phyloP scores from a whole-genome alignment of 371 early-diverging fungal genomes.

The Mortierella sp. region DNA sequence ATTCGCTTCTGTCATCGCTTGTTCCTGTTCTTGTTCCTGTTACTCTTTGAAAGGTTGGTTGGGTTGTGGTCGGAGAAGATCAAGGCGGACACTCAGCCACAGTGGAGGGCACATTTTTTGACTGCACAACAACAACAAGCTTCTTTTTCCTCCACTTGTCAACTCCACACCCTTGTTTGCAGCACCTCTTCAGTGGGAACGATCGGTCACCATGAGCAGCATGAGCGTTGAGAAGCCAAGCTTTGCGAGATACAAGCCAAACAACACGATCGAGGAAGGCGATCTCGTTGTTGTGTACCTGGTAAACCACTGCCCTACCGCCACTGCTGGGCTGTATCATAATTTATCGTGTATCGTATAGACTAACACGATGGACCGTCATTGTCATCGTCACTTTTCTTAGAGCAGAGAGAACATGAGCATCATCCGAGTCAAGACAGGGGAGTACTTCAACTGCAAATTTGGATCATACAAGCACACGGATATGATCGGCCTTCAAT shows the following conservation, averaged over 20 bases:
- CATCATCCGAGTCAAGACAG: slow-evolving; percentile 66
- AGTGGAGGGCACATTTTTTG: neutral
- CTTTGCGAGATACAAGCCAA: slow-evolving; percentile 50
- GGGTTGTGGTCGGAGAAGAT: neutral
- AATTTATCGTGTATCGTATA: too few species aligned
- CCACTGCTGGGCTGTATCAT: too few species aligned
- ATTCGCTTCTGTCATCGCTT: slow-evolving; percentile 29
- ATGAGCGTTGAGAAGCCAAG: too few species aligned
- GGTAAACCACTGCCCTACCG: slow-evolving; percentile 48
- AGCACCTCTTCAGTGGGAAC: too few species aligned
- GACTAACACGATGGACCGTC: too few species aligned
- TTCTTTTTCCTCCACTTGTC: too few species aligned
- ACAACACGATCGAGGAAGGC: slow-evolving; percentile 63
- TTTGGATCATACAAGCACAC: slow-evolving; percentile 83
- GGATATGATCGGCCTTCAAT: slow-evolving; percentile 87
- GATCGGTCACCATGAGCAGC: too few species aligned
- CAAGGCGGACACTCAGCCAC: slow-evolving; percentile 2
- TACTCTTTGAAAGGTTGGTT: too few species aligned
- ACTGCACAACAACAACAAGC: too few species aligned
- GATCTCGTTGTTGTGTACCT: slow-evolving; percentile 72
- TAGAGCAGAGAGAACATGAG: slow-evolving; percentile 76
- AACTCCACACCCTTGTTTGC: too few species aligned
- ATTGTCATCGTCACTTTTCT: neutral
- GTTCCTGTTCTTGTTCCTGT: neutral
- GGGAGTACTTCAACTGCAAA: slow-evolving; percentile 72